These are phyloP conservation scores for Eucalyptus sp. DNA, from an alignment of 345 rosid species.

Conservation along the genomic window DNA sequence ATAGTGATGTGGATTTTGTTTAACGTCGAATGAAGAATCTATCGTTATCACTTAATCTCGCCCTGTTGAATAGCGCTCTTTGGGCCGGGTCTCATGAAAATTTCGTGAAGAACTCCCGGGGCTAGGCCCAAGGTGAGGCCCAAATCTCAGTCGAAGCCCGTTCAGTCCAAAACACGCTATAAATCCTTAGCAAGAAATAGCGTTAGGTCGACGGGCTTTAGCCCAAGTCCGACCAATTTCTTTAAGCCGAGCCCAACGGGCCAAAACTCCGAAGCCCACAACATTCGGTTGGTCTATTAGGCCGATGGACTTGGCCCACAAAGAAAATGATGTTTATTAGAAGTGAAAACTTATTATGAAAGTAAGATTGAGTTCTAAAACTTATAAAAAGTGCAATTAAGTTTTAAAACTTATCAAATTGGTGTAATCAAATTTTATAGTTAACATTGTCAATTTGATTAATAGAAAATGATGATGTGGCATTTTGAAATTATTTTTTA, in stretches of 20 bases:
- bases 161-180: not conserved
- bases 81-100: not conserved
- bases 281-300: not conserved
- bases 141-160: not conserved
- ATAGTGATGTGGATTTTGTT: not conserved
- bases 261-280: not conserved
- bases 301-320: not conserved
- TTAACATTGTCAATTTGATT: too few relatives aligned
- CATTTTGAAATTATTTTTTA: too few relatives aligned
- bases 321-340: too few relatives aligned
- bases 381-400: too few relatives aligned
- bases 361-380: rapidly evolving
- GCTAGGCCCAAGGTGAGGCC: not conserved
- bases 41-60: not conserved
- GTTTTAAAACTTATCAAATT: too few relatives aligned
- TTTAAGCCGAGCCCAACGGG: not conserved
- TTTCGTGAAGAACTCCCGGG: not conserved
- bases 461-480: too few relatives aligned
- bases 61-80: not conserved
- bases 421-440: too few relatives aligned
- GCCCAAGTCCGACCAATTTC: not conserved
- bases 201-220: not conserved
- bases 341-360: too few relatives aligned
- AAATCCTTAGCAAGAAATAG: not conserved
- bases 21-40: not conserved